Evolutionary conservation across 495 filamentous ascomycete genomes (phyloP).

Genomic region (Hypomontagnella submonticulosa): DNA sequence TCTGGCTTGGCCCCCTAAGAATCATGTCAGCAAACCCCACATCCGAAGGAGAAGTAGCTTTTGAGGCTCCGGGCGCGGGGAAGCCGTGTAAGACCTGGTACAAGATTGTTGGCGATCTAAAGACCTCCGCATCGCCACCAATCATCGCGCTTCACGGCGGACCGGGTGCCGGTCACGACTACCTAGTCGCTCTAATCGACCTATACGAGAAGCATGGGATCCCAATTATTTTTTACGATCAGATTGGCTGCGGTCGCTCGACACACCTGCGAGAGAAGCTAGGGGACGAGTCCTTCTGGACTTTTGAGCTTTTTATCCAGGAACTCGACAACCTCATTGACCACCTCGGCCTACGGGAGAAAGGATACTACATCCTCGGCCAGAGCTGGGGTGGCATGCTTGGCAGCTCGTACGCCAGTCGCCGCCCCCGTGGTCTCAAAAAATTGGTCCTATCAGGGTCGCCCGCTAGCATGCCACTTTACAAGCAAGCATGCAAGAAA

Average conservation of each 20-base stretch:
- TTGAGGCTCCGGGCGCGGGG: conserved; percentile 42
- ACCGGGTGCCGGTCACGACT: conserved; percentile 57
- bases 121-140: background rate
- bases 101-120: conserved; percentile 33
- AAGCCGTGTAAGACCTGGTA: conserved; percentile 58
- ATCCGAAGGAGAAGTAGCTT: conserved; percentile 37
- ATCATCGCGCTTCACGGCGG: conserved; percentile 56
- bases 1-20: conserved; percentile 4
- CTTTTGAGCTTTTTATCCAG: conserved; percentile 55
- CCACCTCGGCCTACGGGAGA: conserved; percentile 49
- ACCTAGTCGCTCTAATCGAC: conserved; percentile 52
- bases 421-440: conserved; percentile 32
- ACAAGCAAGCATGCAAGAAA: conserved; percentile 11
- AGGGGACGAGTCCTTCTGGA: conserved; percentile 59
- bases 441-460: conserved; percentile 34
- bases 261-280: conserved; percentile 57
- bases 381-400: conserved; percentile 66
- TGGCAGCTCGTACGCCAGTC: conserved; percentile 47
- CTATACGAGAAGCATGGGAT: conserved; percentile 42
- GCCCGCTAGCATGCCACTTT: conserved; percentile 41
- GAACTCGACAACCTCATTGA: conserved; percentile 61
- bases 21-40: conserved; percentile 23
- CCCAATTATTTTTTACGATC: conserved; percentile 64
- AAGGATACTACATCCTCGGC: conserved; percentile 57
- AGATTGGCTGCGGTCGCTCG: conserved; percentile 60